A percentile compares a stretch with the other conserved stretches of the same genome.
Conservation (phyloP, 768 basidiomycete genomes). For the Psilocybe cubensis region DNA sequence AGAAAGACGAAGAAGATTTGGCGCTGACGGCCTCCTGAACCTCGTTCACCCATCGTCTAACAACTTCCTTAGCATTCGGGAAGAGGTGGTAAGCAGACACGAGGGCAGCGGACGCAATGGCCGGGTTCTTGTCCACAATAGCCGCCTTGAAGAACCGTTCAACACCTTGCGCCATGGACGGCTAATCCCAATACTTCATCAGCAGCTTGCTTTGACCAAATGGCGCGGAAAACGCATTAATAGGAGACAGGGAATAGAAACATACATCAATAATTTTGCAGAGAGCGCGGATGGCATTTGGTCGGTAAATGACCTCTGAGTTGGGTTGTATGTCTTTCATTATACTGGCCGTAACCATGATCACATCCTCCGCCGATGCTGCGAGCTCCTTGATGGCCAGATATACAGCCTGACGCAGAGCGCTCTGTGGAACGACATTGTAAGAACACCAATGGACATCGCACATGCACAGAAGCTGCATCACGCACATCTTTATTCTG, state of each 20-base stretch:
- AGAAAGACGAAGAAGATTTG: constrained; percentile 77
- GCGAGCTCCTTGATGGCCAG: constrained; percentile 98
- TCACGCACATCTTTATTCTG: constrained; percentile 96
- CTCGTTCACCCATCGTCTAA: constrained; percentile 99
- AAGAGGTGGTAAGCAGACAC: constrained; percentile 97
- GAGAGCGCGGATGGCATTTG: constrained; percentile 95
- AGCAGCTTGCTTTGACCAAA: not conserved
- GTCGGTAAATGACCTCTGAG: constrained; percentile 96
- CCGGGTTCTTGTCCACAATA: constrained; percentile 94
- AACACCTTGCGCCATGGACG: constrained; percentile 98
- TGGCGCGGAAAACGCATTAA: not conserved
- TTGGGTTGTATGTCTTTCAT: constrained; percentile 99
- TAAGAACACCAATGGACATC: constrained; percentile 7
- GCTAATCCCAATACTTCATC: constrained; percentile 47
- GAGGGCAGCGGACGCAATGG: constrained; percentile 94
- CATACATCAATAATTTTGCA: constrained; percentile 97
- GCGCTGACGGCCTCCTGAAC: constrained; percentile 95
- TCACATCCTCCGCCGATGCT: constrained; percentile 95
- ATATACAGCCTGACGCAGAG: constrained; percentile 97
- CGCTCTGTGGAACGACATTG: constrained; percentile 59
- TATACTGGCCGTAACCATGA: constrained; percentile 99
- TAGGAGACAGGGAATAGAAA: constrained; percentile 19
- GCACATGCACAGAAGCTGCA: not conserved
- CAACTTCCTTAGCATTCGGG: constrained; percentile 92
- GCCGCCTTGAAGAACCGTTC: constrained; percentile 99